Percentiles rank a stretch among this genome's conserved stretches.
These are phyloP conservation scores for Silene conica DNA, from an alignment of 148 eudicot genomes.

Conservation along the genomic window DNA sequence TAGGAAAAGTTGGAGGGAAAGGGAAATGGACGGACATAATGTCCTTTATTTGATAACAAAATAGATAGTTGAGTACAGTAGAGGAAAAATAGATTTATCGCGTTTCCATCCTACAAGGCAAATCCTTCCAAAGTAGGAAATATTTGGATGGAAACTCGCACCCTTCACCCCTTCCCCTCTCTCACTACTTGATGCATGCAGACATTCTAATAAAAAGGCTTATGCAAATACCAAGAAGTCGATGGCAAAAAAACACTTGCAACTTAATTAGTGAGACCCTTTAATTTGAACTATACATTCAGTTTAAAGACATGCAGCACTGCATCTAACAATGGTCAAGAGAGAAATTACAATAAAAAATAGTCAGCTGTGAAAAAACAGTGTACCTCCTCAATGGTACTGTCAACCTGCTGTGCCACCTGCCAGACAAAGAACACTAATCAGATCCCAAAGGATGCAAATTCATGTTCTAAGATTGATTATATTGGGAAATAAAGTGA, in stretches of 20 bases:
- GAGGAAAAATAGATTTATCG: too few species aligned
- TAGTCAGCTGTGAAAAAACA: background rate
- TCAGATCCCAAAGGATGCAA: constrained; percentile 5
- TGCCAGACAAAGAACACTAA: constrained; percentile 27
- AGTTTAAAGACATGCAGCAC: background rate
- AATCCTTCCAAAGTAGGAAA: too few species aligned
- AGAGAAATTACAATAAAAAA: background rate
- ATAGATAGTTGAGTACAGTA: too few species aligned
- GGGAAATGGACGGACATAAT: background rate
- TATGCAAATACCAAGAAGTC: background rate
- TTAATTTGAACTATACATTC: background rate
- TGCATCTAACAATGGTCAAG: background rate
- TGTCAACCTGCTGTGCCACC: constrained; percentile 37
- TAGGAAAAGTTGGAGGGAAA: too few species aligned
- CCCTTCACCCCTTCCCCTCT: too few species aligned
- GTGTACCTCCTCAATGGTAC: constrained; percentile 48
- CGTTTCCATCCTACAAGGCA: too few species aligned
- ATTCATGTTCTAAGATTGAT: background rate
- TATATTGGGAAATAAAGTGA: background rate
- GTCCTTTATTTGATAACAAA: too few species aligned
- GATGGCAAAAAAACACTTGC: background rate
- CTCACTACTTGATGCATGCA: too few species aligned
- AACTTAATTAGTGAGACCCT: background rate
- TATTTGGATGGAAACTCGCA: too few species aligned
- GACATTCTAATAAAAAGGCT: background rate